phyloP scores from a whole-genome alignment of 306 rosid species.

The Pyrus bretschneideri region DNA sequence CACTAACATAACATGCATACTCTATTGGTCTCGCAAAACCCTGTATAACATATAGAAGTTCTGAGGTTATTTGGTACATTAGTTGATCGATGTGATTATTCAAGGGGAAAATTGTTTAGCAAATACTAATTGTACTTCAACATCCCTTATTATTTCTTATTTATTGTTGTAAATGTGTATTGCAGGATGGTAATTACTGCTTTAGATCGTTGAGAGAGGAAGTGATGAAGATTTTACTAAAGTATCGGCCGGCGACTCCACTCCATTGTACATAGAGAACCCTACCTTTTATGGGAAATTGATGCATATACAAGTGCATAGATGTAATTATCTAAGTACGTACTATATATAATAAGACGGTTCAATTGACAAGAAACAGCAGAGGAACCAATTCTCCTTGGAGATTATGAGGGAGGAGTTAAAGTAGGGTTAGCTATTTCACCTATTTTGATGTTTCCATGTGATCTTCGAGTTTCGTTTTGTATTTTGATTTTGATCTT shows the following conservation, averaged over 20 bases:
- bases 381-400: constrained; percentile 21
- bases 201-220: constrained; percentile 59
- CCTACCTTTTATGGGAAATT: constrained; percentile 7
- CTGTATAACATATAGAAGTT: too few species aligned
- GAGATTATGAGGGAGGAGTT: constrained; percentile 17
- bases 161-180: background rate
- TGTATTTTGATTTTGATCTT: background rate
- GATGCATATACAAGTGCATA: constrained; percentile 5
- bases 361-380: constrained; percentile 6
- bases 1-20: background rate
- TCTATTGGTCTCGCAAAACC: too few species aligned
- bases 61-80: background rate
- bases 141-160: background rate
- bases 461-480: background rate
- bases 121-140: background rate
- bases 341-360: constrained; percentile 17
- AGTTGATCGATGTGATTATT: background rate
- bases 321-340: background rate
- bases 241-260: constrained; percentile 25
- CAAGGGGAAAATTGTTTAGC: background rate
- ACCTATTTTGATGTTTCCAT: background rate
- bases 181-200: constrained; percentile 70
- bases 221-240: constrained; percentile 8
- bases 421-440: constrained; percentile 1
- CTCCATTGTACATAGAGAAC: constrained; percentile 23